Base-by-base conservation (phyloP, 1,284 basidiomycete genomes). In the Ustilago cynodontis region DNA sequence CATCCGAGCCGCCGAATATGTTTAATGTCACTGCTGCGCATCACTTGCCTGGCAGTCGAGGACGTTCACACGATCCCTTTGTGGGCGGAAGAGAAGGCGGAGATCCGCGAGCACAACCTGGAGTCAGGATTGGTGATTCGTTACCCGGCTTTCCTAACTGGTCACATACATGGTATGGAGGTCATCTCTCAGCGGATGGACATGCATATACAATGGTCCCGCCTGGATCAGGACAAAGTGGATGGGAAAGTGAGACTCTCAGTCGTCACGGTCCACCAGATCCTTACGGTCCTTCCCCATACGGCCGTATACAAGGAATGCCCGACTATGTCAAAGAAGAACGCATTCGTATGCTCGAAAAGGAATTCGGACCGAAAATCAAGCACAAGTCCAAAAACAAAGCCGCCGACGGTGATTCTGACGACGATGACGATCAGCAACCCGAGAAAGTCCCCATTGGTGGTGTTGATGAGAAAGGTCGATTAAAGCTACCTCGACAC, bases 181-280 rank as follows among this genome's bases (percentile, higher is more conserved):
- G 81, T n/a, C 80, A 82, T 33, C 66, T 79, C 6, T 82, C 80
- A 0, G 73, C 80, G n/a, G 74, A 82, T 47, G 81, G 81, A 11
- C 80, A 82, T 45, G 81, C 81, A 24, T 82, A 82, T 45, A 82
- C 81, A 14, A 77, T 65, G 61, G 73, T 81, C 0, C 65, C 70
- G 1, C 81, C 78, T 16, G 65, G 54, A 20, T 73, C 70, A 10
- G 75, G 71, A 41, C 69, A 79, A 51, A 78, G 70, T 35, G 80
- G 80, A 29, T 82, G 81, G 81, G 81, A 82, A 68, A 78, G 71
- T 47, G 81, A 81, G 43, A 76, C 78, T 22, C 52, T 81, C 6
- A 72, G 75, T 26, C 61, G 66, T 6, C 26, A 53, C n/a, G 60
- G 59, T 2, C 45, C 37, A 3, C 51, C 50, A 14, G 39, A 58